Percentiles rank a stretch among this genome's conserved stretches.
phyloP scores from a whole-genome alignment of 148 eudicot genomes.

The Chenopodium album region DNA sequence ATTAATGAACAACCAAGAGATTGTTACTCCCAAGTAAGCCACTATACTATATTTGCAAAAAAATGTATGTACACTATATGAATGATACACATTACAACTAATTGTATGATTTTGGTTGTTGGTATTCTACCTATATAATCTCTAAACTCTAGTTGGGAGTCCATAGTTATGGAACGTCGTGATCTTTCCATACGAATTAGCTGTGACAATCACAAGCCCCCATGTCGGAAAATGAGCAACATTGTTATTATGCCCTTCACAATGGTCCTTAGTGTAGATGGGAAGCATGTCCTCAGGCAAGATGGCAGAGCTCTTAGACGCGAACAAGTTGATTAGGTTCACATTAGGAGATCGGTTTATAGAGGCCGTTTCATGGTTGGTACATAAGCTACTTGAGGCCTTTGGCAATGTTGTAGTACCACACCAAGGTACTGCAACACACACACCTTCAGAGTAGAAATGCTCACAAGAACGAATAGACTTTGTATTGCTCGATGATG shows the following conservation, averaged over 20 bases:
- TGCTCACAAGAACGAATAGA: constrained; percentile 62
- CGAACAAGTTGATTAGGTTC: constrained; percentile 48
- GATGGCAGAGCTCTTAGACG: constrained; percentile 39
- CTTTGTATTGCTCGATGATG: constrained; percentile 36
- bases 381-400: background rate
- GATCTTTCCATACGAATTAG: constrained; percentile 56
- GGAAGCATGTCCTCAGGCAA: constrained; percentile 86
- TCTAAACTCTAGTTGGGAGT: constrained; percentile 50
- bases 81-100: background rate
- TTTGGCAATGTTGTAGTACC: constrained; percentile 15
- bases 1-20: background rate
- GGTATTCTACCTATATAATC: background rate
- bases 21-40: background rate
- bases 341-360: constrained; percentile 29
- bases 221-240: constrained; percentile 39
- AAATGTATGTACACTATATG: background rate
- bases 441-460: constrained; percentile 48
- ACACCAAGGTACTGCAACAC: constrained; percentile 63
- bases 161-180: constrained; percentile 71
- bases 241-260: background rate
- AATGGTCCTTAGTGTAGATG: constrained; percentile 9
- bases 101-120: background rate
- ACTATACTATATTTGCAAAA: background rate
- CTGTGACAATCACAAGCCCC: constrained; percentile 75
- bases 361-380: constrained; percentile 26